Percentiles rank a stretch among this genome's conserved stretches.
These are phyloP conservation scores for Populus hybrid DNA, from an alignment of 441 rosid species.

Conservation along the genomic window DNA sequence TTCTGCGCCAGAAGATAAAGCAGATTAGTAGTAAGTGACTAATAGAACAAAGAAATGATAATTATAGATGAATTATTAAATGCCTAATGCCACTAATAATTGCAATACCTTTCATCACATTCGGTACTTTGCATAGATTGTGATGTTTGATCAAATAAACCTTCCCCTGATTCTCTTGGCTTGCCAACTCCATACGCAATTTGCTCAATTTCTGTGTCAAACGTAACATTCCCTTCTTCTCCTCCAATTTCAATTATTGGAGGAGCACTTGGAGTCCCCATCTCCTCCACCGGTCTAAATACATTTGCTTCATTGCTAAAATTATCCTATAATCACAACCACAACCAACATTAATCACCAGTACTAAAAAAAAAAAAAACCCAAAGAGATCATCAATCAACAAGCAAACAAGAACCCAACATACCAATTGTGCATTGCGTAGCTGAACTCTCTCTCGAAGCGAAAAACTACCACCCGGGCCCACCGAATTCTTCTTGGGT, in stretches of 20 bases:
- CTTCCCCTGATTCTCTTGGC: constrained; percentile 33
- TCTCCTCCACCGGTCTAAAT: constrained; percentile 40
- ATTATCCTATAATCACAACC: constrained; percentile 40
- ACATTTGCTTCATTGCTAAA: constrained; percentile 18
- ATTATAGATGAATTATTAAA: not conserved
- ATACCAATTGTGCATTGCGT: constrained; percentile 33
- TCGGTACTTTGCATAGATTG: constrained; percentile 33
- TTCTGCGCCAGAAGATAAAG: constrained; percentile 37
- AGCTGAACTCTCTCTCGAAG: constrained; percentile 45
- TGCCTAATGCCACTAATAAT: constrained; percentile 1
- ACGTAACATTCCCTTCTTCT: constrained; percentile 37
- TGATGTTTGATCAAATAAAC: constrained; percentile 25
- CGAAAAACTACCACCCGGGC: constrained; percentile 34
- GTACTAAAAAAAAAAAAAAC: not conserved
- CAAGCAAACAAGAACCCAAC: not conserved
- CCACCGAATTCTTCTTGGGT: constrained; percentile 34
- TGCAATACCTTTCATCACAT: constrained; percentile 48
- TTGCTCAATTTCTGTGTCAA: constrained; percentile 40
- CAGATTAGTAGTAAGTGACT: not conserved
- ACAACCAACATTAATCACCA: constrained; percentile 10
- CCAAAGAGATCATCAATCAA: not conserved
- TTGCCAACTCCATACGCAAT: constrained; percentile 26
- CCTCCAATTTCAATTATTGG: constrained; percentile 62
- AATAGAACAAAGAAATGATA: not conserved
- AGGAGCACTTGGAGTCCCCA: constrained; percentile 95